A percentile compares a stretch with the other conserved stretches of the same genome.
phyloP scores from a whole-genome alignment of 164 flowering plant genomes.

The Liquidambar formosana region DNA sequence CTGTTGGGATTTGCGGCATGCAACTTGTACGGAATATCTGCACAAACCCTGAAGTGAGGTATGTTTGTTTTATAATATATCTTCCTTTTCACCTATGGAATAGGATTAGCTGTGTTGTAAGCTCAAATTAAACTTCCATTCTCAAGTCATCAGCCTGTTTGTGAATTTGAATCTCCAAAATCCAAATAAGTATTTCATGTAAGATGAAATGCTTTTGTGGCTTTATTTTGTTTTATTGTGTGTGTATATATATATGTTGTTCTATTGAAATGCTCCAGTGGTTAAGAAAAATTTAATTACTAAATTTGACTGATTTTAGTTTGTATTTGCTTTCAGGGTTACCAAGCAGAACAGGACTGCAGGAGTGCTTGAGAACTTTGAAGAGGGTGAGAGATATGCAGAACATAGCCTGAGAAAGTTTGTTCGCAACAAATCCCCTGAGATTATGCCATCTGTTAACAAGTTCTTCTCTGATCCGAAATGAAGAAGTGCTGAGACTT shows the following conservation, averaged over 20 bases:
- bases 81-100: neutral
- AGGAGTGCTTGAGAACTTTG: constrained; percentile 39
- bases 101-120: too few species aligned
- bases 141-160: neutral
- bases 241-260: too few species aligned
- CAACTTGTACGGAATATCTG: constrained; percentile 39
- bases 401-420: constrained; percentile 33
- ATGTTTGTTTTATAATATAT: neutral
- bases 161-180: neutral
- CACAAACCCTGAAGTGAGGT: constrained; percentile 48
- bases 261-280: too few species aligned
- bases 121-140: neutral
- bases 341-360: constrained; percentile 39
- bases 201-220: too few species aligned
- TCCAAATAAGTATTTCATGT: too few species aligned
- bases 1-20: constrained; percentile 44
- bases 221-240: too few species aligned
- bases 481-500: neutral
- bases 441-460: constrained; percentile 46
- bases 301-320: too few species aligned
- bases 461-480: constrained; percentile 35
- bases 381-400: constrained; percentile 34
- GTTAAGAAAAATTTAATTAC: too few species aligned
- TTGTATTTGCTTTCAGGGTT: constrained; percentile 25
- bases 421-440: constrained; percentile 26